phyloP scores from a whole-genome alignment of 768 basidiomycete genomes.

The Trametes villosa region DNA sequence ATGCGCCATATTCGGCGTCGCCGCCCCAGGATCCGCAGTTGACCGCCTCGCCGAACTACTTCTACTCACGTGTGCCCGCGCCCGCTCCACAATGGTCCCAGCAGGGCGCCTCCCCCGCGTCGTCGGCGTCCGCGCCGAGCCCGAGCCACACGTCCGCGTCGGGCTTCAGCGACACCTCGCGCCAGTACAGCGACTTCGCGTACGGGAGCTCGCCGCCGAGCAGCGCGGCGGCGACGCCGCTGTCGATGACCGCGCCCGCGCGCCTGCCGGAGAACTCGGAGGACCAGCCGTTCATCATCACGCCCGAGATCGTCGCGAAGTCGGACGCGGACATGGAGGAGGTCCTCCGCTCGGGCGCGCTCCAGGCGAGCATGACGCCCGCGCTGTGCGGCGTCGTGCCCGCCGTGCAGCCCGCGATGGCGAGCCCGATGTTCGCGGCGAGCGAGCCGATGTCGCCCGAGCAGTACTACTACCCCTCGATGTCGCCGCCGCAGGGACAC shows the following conservation, averaged over 20 bases:
- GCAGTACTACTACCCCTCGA: not conserved
- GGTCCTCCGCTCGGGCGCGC: conserved; percentile 31
- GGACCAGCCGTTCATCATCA: conserved; percentile 35
- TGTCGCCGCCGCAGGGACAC: not conserved
- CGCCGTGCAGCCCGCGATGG: not conserved
- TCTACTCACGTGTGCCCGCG: conserved; percentile 5
- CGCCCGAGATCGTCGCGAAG: conserved; percentile 34
- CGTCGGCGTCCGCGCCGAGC: conserved; percentile 16
- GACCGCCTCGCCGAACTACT: conserved; percentile 7
- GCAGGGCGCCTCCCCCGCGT: conserved; percentile 5
- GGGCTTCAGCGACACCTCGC: conserved; percentile 7
- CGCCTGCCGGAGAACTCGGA: conserved; percentile 18
- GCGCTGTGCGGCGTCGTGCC: conserved; percentile 7
- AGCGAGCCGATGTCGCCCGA: not conserved
- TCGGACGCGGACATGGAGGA: conserved; percentile 32
- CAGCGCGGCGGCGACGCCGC: conserved; percentile 23
- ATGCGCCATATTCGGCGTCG: not conserved
- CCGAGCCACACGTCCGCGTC: conserved; percentile 20
- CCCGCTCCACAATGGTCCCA: conserved; percentile 11
- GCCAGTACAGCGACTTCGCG: conserved; percentile 15
- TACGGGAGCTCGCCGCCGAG: conserved; percentile 22
- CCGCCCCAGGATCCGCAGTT: conserved; percentile 1
- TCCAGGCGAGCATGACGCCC: conserved; percentile 34
- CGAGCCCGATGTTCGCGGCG: not conserved
- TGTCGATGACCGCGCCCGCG: conserved; percentile 17